Evolutionary conservation across 345 rosid genomes (phyloP), one percentile per base, ranked within the genome.

Genomic region (Murraya koenigii): DNA sequence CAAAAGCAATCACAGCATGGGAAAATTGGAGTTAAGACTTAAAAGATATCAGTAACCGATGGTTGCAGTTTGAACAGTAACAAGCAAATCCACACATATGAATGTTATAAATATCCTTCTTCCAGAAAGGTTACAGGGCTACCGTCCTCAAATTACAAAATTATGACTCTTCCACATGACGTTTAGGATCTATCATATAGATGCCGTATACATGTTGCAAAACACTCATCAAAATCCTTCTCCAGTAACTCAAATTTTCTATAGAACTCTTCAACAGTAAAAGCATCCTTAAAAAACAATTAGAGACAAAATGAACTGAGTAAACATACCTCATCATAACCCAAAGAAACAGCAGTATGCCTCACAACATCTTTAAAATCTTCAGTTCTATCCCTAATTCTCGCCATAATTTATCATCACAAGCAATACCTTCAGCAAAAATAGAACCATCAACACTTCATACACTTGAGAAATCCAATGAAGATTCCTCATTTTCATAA

Each of bases 331-430:
- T 94, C 97, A 41, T 82, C 81, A 78, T 85, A 90, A 62, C 97
- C 96, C 33, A 78, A 69, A 39, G 92, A 88, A 44, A 89, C 80
- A 36, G 94, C 96, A n/a, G 85, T 52, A 54, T 79, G 87, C 25
- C 97, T 88, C 75, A 89, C 90, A 25, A 87, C 89, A 78, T 94
- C 98, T 81, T 91, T 94, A 76, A 91, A 94, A 84, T 94, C 97
- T 81, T 92, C 97, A 22, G 90, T 90, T 67, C 94, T 86, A 64
- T 92, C 98, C 82, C 91, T 88, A 74, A 88, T 76, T 86, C 84
- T 94, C 66, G 94, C 88, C 97, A 92, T 94, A 56, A 68, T 73
- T 63, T 69, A 65, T 25, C 23, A 23, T 35, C 19, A 56, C 62
- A 35, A n/a, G 62, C 17, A 39, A 65, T 44, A 36, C 69, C 69